Evolutionary conservation across 1,139 yeast genomes (phyloP).

Genomic region (Yamadazyma dendronema): DNA sequence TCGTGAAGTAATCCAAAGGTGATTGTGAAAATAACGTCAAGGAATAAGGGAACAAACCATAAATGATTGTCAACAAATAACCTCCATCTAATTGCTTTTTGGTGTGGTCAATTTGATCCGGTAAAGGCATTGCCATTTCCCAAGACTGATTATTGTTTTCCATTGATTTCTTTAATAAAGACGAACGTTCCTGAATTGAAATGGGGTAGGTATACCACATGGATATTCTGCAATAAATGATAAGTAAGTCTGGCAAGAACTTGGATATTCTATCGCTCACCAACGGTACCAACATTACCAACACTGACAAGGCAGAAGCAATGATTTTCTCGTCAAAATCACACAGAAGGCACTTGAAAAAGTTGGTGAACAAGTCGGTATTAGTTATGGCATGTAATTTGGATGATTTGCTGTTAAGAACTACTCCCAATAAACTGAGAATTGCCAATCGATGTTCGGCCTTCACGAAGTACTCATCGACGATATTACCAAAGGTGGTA

Average conservation of each 20-base stretch:
- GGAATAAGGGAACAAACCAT: constrained; percentile 62
- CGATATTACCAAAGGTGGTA: constrained; percentile 27
- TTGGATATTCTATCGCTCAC: constrained; percentile 34
- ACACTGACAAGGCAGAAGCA: constrained; percentile 38
- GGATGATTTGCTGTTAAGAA: constrained; percentile 29
- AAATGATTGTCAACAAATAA: constrained; percentile 42
- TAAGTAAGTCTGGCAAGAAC: constrained; percentile 43
- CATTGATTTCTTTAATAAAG: not conserved
- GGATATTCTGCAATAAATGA: constrained; percentile 43
- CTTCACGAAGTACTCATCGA: constrained; percentile 30
- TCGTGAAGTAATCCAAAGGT: constrained; percentile 29
- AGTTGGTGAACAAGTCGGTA: constrained; percentile 38
- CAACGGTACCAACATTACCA: constrained; percentile 59
- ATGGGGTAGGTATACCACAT: constrained; percentile 27
- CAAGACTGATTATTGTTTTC: constrained; percentile 9
- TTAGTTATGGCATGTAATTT: constrained; percentile 31
- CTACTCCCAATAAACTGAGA: constrained; percentile 31
- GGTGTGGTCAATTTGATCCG: constrained; percentile 5
- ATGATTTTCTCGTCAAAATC: constrained; percentile 47
- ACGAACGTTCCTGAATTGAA: constrained; percentile 12
- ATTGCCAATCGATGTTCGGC: constrained; percentile 33
- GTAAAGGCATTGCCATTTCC: constrained; percentile 13
- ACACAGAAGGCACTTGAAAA: constrained; percentile 40
- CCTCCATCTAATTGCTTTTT: constrained; percentile 20
- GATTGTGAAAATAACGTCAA: constrained; percentile 41